phyloP scores from a whole-genome alignment of 106 monocot genomes.

The Amphibolis antarctica region DNA sequence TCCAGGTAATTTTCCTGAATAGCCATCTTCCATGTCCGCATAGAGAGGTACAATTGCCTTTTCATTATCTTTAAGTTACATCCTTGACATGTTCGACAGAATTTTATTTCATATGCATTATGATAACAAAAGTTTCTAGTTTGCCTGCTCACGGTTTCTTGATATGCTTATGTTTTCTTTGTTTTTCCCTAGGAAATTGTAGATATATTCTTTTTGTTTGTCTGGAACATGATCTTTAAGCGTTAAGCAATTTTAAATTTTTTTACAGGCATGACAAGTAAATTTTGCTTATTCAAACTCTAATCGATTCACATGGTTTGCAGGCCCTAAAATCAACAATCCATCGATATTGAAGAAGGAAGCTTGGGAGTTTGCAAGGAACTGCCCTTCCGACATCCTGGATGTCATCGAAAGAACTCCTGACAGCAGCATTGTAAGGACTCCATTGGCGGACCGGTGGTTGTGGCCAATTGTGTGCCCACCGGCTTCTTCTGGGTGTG shows the following conservation, averaged over 20 bases:
- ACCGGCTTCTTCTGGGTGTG: slow-evolving; percentile 27
- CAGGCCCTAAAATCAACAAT: slow-evolving; percentile 34
- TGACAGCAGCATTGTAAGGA: slow-evolving; percentile 40
- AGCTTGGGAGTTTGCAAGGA: slow-evolving; percentile 45
- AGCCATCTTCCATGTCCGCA: no score
- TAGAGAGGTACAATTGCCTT: no score
- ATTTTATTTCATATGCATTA: not conserved
- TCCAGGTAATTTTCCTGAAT: slow-evolving; percentile 36
- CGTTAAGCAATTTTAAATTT: not conserved
- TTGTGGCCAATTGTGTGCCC: slow-evolving; percentile 72
- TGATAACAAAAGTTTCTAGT: not conserved
- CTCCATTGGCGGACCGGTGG: slow-evolving; percentile 85
- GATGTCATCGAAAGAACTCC: slow-evolving; percentile 54
- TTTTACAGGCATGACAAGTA: not conserved
- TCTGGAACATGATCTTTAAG: no score
- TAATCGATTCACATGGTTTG: no score
- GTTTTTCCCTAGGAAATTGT: not conserved
- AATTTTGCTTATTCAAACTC: not conserved
- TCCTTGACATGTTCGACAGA: no score
- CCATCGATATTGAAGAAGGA: slow-evolving; percentile 47
- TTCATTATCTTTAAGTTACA: no score
- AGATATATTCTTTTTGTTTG: not conserved
- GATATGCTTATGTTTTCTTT: not conserved
- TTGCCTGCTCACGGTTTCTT: not conserved
- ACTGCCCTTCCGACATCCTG: slow-evolving; percentile 53